These are phyloP conservation scores for Coprinopsis sp. DNA, from an alignment of 768 basidiomycete genomes.

Conservation along the genomic window DNA sequence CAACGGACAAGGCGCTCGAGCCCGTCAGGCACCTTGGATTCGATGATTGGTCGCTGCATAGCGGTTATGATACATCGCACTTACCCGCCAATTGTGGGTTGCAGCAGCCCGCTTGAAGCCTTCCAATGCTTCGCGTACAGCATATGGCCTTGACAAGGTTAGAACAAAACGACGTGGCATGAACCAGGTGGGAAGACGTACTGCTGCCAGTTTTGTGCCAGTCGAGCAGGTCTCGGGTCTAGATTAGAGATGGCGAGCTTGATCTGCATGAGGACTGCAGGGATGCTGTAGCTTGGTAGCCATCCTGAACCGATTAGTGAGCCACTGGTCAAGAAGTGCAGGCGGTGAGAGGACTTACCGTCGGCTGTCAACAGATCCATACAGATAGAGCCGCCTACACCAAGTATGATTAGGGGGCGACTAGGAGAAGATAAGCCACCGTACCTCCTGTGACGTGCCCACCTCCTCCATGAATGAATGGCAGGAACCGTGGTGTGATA, in stretches of 20 bases:
- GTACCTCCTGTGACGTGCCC: constrained; percentile 63
- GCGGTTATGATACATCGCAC: constrained; percentile 4
- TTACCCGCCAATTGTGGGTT: constrained; percentile 60
- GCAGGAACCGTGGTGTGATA: constrained; percentile 66
- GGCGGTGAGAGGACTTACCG: constrained; percentile 31
- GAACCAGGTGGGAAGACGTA: constrained; percentile 16
- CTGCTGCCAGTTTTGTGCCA: constrained; percentile 50
- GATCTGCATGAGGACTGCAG: constrained; percentile 58
- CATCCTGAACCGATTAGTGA: constrained; percentile 36
- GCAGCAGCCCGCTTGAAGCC: constrained; percentile 64
- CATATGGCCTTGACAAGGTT: constrained; percentile 36
- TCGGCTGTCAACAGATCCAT: constrained; percentile 68
- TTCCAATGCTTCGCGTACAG: constrained; percentile 51
- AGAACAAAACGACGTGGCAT: background rate
- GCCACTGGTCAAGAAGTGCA: background rate
- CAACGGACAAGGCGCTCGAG: constrained; percentile 8
- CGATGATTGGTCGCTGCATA: background rate
- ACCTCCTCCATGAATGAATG: constrained; percentile 67
- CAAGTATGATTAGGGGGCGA: background rate
- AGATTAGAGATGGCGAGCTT: constrained; percentile 64
- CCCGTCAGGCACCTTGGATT: constrained; percentile 22
- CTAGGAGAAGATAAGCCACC: constrained; percentile 3
- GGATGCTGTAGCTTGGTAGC: constrained; percentile 62
- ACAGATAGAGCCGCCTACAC: constrained; percentile 63
- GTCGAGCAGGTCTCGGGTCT: constrained; percentile 58